These are phyloP conservation scores for Tulasnella sp. DNA, from an alignment of 768 basidiomycete genomes.

Conservation along the genomic window DNA sequence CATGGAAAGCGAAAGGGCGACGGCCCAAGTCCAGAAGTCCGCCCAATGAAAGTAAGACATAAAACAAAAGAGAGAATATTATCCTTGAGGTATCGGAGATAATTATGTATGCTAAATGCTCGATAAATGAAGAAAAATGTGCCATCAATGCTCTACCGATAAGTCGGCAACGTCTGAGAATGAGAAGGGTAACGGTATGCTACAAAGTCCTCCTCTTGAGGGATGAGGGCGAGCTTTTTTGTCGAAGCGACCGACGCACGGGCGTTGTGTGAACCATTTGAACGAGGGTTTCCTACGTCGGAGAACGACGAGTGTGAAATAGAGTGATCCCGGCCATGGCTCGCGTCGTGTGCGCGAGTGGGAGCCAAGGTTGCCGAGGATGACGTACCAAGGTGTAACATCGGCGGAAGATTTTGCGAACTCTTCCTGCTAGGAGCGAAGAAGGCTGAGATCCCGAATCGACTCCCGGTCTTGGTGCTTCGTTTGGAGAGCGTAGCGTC, in stretches of 20 bases:
- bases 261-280: constrained; percentile 38
- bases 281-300: constrained; percentile 31
- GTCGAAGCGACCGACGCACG: constrained; percentile 36
- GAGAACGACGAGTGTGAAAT: constrained; percentile 7
- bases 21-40: too few species aligned
- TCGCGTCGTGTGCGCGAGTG: not conserved
- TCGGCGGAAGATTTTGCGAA: constrained; percentile 1
- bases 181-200: constrained; percentile 76
- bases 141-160: not conserved
- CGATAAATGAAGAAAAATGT: too few species aligned
- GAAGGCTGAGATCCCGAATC: constrained; percentile 8
- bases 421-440: constrained; percentile 12
- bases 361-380: constrained; percentile 9
- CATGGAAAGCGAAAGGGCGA: too few species aligned
- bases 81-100: too few species aligned
- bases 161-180: constrained; percentile 1
- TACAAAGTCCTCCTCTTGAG: constrained; percentile 76
- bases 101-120: too few species aligned
- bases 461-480: constrained; percentile 1
- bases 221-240: constrained; percentile 69
- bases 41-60: too few species aligned
- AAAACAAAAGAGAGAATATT: too few species aligned
- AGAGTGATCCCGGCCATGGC: constrained; percentile 1
- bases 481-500: constrained; percentile 22
- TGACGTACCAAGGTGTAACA: not conserved